Percentiles rank a stretch among this genome's conserved stretches.
Evolutionary conservation across 495 filamentous ascomycete species (phyloP).

Genomic region (Penicillium manginii): DNA sequence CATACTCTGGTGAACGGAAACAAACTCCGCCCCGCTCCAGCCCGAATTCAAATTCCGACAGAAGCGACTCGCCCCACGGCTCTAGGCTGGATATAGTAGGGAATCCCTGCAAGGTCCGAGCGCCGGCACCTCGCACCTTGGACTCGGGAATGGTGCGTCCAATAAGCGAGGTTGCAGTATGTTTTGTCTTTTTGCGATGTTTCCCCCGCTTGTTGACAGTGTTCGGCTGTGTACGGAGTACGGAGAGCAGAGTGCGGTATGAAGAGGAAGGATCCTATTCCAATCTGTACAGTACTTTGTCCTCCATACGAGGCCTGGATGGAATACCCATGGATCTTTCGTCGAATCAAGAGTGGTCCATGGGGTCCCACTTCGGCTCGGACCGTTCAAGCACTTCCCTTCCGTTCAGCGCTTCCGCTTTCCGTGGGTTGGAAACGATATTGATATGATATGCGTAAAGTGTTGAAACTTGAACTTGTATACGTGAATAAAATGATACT

Average conservation of each 20-base stretch:
- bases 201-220: not conserved
- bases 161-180: not conserved
- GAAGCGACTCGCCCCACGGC: not conserved
- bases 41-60: slow-evolving; percentile 1
- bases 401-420: not conserved
- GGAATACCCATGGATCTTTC: too few relatives aligned
- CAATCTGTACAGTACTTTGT: too few relatives aligned
- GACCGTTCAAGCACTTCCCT: not conserved
- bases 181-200: too few relatives aligned
- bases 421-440: too few relatives aligned
- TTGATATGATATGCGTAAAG: too few relatives aligned
- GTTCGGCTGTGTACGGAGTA: too few relatives aligned
- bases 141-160: not conserved
- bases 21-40: not conserved
- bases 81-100: not conserved
- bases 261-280: too few relatives aligned
- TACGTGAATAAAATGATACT: too few relatives aligned
- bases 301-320: too few relatives aligned
- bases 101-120: not conserved
- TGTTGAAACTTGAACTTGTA: too few relatives aligned
- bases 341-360: not conserved
- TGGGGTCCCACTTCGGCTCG: not conserved
- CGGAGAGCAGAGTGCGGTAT: too few relatives aligned
- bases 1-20: not conserved
- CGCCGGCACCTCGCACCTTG: too few relatives aligned